Conservation (phyloP, 352 stramenopile genomes). For the Phytophthora ohioensis region DNA sequence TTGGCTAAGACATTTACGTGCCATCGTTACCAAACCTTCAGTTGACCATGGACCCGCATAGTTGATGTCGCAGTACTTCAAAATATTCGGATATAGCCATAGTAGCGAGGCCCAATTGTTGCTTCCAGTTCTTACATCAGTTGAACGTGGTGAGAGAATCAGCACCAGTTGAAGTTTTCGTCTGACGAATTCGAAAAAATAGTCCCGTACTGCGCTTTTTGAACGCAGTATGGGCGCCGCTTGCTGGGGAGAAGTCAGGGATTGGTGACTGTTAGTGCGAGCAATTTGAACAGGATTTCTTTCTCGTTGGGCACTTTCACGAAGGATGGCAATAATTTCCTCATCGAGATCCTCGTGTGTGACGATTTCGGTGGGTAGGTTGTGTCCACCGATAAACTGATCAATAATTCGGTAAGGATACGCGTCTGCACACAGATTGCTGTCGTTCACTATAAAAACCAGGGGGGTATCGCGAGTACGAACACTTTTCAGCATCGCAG, state of each 20-base stretch:
- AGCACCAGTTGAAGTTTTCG: slow-evolving; percentile 67
- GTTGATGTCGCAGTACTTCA: slow-evolving; percentile 51
- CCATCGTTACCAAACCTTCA: slow-evolving; percentile 50
- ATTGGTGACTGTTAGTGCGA: neutral
- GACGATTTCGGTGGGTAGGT: slow-evolving; percentile 52
- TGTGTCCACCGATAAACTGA: slow-evolving; percentile 53
- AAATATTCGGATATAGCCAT: slow-evolving; percentile 52
- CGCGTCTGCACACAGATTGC: slow-evolving; percentile 28
- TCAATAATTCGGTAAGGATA: slow-evolving; percentile 57
- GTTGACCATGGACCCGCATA: slow-evolving; percentile 57
- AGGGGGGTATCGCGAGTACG: slow-evolving; percentile 41
- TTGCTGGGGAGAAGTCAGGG: neutral
- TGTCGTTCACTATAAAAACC: slow-evolving; percentile 74
- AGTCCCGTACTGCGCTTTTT: slow-evolving; percentile 58
- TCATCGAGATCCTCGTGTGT: slow-evolving; percentile 65
- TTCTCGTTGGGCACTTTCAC: slow-evolving; percentile 41
- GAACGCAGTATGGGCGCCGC: slow-evolving; percentile 34
- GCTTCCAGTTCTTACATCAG: neutral
- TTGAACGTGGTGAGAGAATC: slow-evolving; percentile 39
- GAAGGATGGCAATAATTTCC: slow-evolving; percentile 45
- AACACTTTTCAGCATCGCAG: slow-evolving; percentile 55
- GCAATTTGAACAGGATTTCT: neutral
- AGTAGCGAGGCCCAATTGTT: slow-evolving; percentile 37
- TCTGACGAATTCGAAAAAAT: slow-evolving; percentile 54
- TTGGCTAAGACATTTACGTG: slow-evolving; percentile 51